These are phyloP conservation scores for Diplocarpon rosae DNA, from an alignment of 2,329 filamentous ascomycete species.

Conservation along the genomic window DNA sequence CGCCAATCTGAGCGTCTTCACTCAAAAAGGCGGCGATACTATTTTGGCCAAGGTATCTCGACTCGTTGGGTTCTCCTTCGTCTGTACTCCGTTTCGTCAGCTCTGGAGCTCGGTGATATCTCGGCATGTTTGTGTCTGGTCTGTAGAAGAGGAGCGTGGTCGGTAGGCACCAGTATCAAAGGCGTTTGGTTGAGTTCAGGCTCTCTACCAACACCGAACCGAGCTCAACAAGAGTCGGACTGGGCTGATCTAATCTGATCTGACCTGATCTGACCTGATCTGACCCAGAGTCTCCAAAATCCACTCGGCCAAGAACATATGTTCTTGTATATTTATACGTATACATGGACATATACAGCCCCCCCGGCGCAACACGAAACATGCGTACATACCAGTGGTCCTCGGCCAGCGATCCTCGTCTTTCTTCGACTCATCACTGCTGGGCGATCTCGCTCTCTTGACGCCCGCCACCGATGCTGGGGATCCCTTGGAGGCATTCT, in stretches of 20 bases:
- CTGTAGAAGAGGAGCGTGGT: too few relatives aligned
- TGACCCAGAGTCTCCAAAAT: too few relatives aligned
- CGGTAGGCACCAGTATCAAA: too few relatives aligned
- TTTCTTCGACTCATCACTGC: conserved; percentile 22
- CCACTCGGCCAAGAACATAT: too few relatives aligned
- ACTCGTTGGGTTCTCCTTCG: conserved; percentile 43
- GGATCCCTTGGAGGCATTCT: conserved; percentile 21
- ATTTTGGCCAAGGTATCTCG: conserved; percentile 55
- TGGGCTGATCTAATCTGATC: too few relatives aligned
- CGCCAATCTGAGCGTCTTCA: conserved; percentile 41
- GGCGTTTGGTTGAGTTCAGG: too few relatives aligned
- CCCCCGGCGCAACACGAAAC: not conserved
- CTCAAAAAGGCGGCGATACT: conserved; percentile 55
- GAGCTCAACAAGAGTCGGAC: too few relatives aligned
- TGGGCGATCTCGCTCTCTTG: conserved; percentile 23
- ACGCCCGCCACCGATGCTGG: conserved; percentile 14
- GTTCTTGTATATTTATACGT: too few relatives aligned
- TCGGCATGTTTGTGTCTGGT: not conserved
- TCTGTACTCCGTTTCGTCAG: conserved; percentile 26
- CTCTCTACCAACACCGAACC: too few relatives aligned
- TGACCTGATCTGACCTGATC: too few relatives aligned
- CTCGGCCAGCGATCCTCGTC: conserved; percentile 26
- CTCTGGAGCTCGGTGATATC: conserved; percentile 2
- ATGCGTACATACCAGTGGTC: conserved; percentile 21
- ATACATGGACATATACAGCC: too few relatives aligned